Conservation (phyloP, 768 basidiomycete genomes). For the Hypholoma fasciculare region DNA sequence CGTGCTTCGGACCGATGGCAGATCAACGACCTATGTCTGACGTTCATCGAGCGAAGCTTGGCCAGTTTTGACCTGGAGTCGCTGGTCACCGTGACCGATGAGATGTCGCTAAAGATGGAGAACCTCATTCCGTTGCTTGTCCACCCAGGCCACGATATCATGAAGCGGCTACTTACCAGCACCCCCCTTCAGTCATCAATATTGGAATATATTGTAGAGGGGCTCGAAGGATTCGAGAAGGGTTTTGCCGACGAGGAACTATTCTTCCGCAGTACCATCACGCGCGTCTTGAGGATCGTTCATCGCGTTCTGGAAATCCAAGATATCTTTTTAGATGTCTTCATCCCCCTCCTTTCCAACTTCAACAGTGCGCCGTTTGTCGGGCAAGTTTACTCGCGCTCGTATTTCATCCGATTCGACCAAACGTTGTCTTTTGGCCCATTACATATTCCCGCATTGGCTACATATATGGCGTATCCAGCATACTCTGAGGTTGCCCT, state of each 20-base stretch:
- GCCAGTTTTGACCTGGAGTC: conserved; percentile 81
- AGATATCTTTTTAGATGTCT: conserved; percentile 85
- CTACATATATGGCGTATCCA: conserved; percentile 74
- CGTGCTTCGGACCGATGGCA: conserved; percentile 81
- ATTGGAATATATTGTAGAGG: conserved; percentile 80
- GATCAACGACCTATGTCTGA: conserved; percentile 81
- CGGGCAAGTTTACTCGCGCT: conserved; percentile 59
- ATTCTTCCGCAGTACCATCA: conserved; percentile 71
- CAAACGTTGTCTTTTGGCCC: conserved; percentile 70
- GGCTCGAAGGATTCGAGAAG: conserved; percentile 74
- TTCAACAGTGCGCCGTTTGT: conserved; percentile 49
- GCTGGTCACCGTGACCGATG: conserved; percentile 59
- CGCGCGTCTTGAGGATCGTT: conserved; percentile 80
- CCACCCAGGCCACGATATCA: conserved; percentile 88
- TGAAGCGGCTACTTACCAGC: conserved; percentile 74
- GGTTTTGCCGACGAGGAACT: conserved; percentile 68
- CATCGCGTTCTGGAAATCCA: conserved; percentile 84
- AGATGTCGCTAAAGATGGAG: conserved; percentile 51
- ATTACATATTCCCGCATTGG: conserved; percentile 78
- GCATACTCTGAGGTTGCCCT: conserved; percentile 72
- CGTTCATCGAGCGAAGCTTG: conserved; percentile 82
- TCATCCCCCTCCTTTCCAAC: conserved; percentile 76
- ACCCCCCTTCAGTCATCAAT: conserved; percentile 72
- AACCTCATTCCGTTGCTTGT: conserved; percentile 53
- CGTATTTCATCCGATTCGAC: conserved; percentile 73